Base-by-base conservation (phyloP, 2,329 filamentous ascomycete genomes). In the Bipolaris oryzae region DNA sequence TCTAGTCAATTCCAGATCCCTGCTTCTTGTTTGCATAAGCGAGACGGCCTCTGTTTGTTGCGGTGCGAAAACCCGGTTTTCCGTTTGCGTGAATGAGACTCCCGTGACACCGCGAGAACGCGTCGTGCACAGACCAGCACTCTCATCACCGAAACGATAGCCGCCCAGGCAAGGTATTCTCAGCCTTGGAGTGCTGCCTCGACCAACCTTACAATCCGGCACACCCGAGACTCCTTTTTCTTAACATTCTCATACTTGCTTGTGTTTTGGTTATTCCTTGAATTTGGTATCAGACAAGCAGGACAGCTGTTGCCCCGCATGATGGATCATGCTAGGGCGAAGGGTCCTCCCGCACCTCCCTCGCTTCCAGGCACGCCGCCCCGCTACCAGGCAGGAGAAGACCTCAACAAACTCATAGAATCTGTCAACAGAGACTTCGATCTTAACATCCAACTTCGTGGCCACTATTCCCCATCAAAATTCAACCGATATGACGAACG, bases 91-190 rank as follows among this genome's bases (percentile, higher is more conserved):
- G 50, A 57, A 51, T 34, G 34, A 31, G 37, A 10, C 39, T 57
- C 68, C 47, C 60, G 67, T 71, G 69, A 68, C 48, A 47, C 35
- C 67, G 69, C 55, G 68, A 53, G 20, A 34, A 28, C 60, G 62
- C 57, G 62, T 50, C 13, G 37, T 44, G 63, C 64, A 65, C 65
- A 55, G 61, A 49, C 58, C 55, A 53, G 9, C 16, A 31, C 31
- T 46, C 34, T 34, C 38, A 45, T 50, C 47, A 35, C 58, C 49
- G 21, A 49, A 61, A 56, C 59, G 58, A 63, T 47, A 60, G 55
- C 57, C 59, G 62, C 46, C 51, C 68, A 50, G 70, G 68, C 69
- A 64, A 69, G 45, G 49, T 34, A 59, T 52, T 55, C 60, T 62
- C 60, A 63, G 50, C 59, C 60, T 62, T 59, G 44, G 47, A 34